Base-by-base conservation (phyloP, 2,329 filamentous ascomycete species). In the Hymenoscyphus infarciens region DNA sequence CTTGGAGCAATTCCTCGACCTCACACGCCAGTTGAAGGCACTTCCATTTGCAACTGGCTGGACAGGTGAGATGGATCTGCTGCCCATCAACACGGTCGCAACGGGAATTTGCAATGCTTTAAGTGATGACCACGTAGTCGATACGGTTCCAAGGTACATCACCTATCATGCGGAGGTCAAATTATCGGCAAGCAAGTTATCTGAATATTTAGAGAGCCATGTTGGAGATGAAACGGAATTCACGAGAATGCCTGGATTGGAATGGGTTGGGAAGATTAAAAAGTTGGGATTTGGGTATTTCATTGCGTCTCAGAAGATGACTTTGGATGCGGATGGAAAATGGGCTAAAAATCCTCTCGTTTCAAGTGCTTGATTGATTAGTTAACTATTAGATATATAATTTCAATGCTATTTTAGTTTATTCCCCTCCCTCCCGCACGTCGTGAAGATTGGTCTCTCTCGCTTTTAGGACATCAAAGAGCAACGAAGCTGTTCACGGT, bases 181-280 rank as follows among this genome's bases (percentile, higher is more conserved):
- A 13, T 22, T 56, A 4, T 11, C 8, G 25, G 59, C 25, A 27
- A 33, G 25, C 15, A 52, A 42, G 5, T 16, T 61, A 6, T 31
- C n/a, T 27, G 52, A 8, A 13, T 55, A 29, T 22, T 11, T 61
- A 3, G 59, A 53, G 49, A 49, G 42, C n/a, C 22, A 56, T 27
- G 4, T 27, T 16, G 31, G 49, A 16, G 10, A 11, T 6, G 8
- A 19, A 25, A 15, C 33, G 59, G 39, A 45, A 15, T 53, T 56
- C 19, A 29, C 35, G 33, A n/a, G 52, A 31, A 61, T 61, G 6
- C 31, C 49, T 31, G 33, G 22, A 11, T 31, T 61, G 22, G 33
- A 56, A 13, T 61, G 59, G 59, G 22, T 61, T 56, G 59, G 59
- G 15, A 52, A 53, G 22, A 56, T 56, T 15, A 61, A 61, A 16